Evolutionary conservation across 805 yeast genomes (phyloP).

Genomic region (Kodamaea sagamina): DNA sequence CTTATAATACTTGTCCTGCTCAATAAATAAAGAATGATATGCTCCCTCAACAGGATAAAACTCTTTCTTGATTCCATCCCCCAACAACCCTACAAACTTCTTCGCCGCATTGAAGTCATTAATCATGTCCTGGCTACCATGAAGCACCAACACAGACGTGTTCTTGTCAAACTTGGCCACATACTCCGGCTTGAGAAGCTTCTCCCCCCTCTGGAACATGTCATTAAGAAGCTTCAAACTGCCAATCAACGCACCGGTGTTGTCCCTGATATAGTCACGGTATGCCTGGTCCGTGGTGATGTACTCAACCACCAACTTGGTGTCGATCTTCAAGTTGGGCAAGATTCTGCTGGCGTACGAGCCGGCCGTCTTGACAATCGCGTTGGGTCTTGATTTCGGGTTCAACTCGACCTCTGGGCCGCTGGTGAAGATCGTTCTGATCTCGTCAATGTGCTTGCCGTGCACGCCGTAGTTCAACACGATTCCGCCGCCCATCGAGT

Average conservation of each 20-base stretch:
- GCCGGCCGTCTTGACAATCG: constrained; percentile 41
- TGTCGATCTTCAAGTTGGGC: constrained; percentile 55
- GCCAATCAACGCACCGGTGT: constrained; percentile 45
- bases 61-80: constrained; percentile 33
- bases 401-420: constrained; percentile 65
- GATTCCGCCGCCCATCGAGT: constrained; percentile 84
- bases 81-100: constrained; percentile 38
- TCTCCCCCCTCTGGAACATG: constrained; percentile 63
- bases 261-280: constrained; percentile 43
- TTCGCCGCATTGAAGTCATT: constrained; percentile 54
- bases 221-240: constrained; percentile 62
- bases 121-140: constrained; percentile 64
- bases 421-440: constrained; percentile 35
- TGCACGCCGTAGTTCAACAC: constrained; percentile 59
- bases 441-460: constrained; percentile 47
- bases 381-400: constrained; percentile 59
- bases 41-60: constrained; percentile 31
- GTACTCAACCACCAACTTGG: constrained; percentile 56
- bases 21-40: constrained; percentile 47
- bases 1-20: constrained; percentile 43
- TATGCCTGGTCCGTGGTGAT: constrained; percentile 53
- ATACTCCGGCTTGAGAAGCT: constrained; percentile 40
- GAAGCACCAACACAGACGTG: constrained; percentile 56
- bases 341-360: constrained; percentile 38
- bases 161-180: constrained; percentile 38